Base-by-base conservation (phyloP, 352 stramenopile genomes). In the Pythium utonaiense region DNA sequence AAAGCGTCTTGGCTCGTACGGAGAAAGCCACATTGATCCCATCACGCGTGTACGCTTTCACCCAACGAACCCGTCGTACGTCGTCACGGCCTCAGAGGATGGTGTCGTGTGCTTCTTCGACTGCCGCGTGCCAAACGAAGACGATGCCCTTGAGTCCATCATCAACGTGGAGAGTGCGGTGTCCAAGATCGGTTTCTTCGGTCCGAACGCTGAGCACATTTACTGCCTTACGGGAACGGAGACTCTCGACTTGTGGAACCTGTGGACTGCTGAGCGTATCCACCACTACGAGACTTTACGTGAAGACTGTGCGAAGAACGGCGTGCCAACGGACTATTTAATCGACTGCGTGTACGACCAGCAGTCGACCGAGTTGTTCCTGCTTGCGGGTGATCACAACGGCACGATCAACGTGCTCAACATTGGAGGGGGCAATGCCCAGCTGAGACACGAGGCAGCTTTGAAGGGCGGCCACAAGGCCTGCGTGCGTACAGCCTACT, bases 61-160 rank as follows among this genome's bases (percentile, higher is more conserved):
- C 58, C 89, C 89, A 36, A 78, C 71, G 33, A 79, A 91, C 25
- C 73, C 59, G 24, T 71, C 78, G 14, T 92, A 89, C 64, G 75
- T 97, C 28, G 81, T 92, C 44, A 96, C 89, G n/a, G 89, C 83
- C 6, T 96, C 88, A 3, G 89, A 97, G 57, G 89, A 97, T 64
- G 89, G 89, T 52, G 73, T 96, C 45, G 88, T 97, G 71, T 96
- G 88, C 66, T 88, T 95, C 60, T 96, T 94, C 54, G 84, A 97
- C 60, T 91, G 73, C 49, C 80, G 78, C 52, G 86, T 96, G 30
- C 62, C 86, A 3, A 74, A 91, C 41, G 88, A 96, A 66, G 87
- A 96, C 51, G 89, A 97, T 21, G 87, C 89, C 3, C 71, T 96
- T 28, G 88, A 95, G 65, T 93, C 85, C 36, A 95, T 96, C 50